Percentiles rank a stretch among this genome's conserved stretches.
Evolutionary conservation across 805 yeast species (phyloP).

Genomic region (Saccharomycopsis olivae): DNA sequence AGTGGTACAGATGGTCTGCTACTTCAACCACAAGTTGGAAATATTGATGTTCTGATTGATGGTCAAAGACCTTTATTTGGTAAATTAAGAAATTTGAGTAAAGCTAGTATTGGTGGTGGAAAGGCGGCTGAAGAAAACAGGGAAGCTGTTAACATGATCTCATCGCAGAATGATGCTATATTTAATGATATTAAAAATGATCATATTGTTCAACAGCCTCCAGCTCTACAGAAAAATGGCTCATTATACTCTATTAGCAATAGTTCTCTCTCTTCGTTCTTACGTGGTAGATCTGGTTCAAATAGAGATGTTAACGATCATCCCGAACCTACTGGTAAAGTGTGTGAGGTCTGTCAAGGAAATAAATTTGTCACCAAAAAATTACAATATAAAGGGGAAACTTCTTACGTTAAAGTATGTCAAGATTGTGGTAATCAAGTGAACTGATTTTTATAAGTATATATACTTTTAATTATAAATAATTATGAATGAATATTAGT

Average conservation of each 20-base stretch:
- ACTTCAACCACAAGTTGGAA: too few species aligned
- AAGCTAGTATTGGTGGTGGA: too few species aligned
- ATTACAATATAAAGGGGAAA: conserved; percentile 7
- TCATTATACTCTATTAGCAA: conserved; percentile 10
- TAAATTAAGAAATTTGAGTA: not conserved
- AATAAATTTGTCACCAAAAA: conserved; percentile 8
- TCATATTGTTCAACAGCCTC: not conserved
- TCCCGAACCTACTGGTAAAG: not conserved
- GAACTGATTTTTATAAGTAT: too few species aligned
- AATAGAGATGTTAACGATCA: not conserved
- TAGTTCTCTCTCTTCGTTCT: conserved; percentile 1
- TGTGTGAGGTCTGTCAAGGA: conserved; percentile 16
- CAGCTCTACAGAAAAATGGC: not conserved
- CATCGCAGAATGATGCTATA: not conserved
- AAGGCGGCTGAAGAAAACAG: too few species aligned
- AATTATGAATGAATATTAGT: too few species aligned
- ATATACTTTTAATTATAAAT: too few species aligned
- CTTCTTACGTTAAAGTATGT: conserved; percentile 4
- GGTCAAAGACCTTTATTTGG: too few species aligned
- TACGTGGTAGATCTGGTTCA: conserved; percentile 6
- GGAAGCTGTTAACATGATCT: not conserved
- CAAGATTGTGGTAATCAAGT: conserved; percentile 15
- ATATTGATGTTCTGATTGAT: too few species aligned
- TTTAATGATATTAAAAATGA: not conserved
- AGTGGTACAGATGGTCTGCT: too few species aligned